Base-by-base conservation (phyloP, 129 eudicot genomes). In the Chrysanthemum lavandulifolium region DNA sequence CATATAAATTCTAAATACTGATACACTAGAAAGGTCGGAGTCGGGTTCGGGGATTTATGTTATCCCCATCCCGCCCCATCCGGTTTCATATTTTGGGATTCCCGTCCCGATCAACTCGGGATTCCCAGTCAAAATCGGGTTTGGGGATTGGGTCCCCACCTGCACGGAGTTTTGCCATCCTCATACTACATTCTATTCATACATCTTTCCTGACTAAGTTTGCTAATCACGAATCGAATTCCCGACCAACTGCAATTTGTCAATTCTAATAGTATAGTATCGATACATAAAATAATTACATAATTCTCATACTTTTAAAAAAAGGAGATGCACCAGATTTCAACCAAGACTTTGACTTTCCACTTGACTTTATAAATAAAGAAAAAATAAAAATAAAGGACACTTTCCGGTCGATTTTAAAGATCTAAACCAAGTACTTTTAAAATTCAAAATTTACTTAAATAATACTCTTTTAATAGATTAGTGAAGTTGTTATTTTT, bases 371-470 rank as follows among this genome's bases (percentile, higher is more conserved):
- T 0, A 56, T 3, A 13, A 56, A 0, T 13, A 60, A 23, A 59
- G 3, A 60, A 8, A 60, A 9, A 58, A 23, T 1, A 10, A 18
- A 59, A 27, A 10, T 2, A 58, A 8, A 2, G 10, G 4, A 23
- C 65, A 25, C 47, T 40, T 60, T 4, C 29, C 16, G 25, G 76
- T 58, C 47, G n/a, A 57, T 13, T 59, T 59, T 61, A 1, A 72
- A 72, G 45, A 72, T 72, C 67, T 45, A 72, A 45, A 61, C 10
- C 40, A 11, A 14, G 10, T 13, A 45, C n/a, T 51, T 57, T 21
- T 47, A 6, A 12, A 57, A 55, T 54, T 69, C 75, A 56, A 57
- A 58, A 14, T 36, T 55, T 6, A 71, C 29, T 40, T 56, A 15
- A 18, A n/a, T 43, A 5, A 11, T 13, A n/a, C 13, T 8, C 23